phyloP scores from a whole-genome alignment of 192 early-diverging fungal species.

The Thamnidium elegans region DNA sequence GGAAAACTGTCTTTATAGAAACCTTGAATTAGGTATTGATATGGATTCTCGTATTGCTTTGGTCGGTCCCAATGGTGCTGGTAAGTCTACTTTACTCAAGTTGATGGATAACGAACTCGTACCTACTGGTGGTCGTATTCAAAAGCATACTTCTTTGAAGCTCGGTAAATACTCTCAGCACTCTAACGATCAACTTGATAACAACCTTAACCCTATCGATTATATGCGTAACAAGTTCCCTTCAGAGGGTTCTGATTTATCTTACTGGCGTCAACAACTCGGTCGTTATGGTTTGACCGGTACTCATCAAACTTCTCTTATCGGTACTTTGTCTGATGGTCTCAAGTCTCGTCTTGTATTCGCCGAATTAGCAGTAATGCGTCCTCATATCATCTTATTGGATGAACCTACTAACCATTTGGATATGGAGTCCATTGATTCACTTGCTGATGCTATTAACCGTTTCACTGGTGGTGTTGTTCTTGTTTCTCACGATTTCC shows the following conservation, averaged over 20 bases:
- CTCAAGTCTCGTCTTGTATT: slow-evolving; percentile 96
- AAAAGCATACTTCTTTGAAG: slow-evolving; percentile 90
- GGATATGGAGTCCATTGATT: slow-evolving; percentile 90
- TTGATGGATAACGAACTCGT: slow-evolving; percentile 89
- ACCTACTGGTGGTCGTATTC: slow-evolving; percentile 81
- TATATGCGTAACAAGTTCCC: slow-evolving; percentile 87
- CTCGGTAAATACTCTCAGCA: slow-evolving; percentile 97
- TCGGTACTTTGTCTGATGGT: slow-evolving; percentile 89
- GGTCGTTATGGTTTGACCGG: slow-evolving; percentile 95
- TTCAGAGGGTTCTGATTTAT: slow-evolving; percentile 73
- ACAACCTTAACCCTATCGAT: slow-evolving; percentile 83
- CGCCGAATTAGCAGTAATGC: slow-evolving; percentile 83
- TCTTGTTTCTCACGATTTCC: slow-evolving; percentile 98
- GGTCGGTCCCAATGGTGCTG: slow-evolving; percentile 93
- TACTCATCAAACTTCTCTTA: slow-evolving; percentile 87
- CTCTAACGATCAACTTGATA: slow-evolving; percentile 93
- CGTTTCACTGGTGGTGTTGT: slow-evolving; percentile 94
- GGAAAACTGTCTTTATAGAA: slow-evolving; percentile 81
- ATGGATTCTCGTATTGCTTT: slow-evolving; percentile 98
- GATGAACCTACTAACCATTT: slow-evolving; percentile 99
- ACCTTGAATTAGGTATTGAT: slow-evolving; percentile 93
- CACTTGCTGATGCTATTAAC: slow-evolving; percentile 94
- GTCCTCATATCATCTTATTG: slow-evolving; percentile 93
- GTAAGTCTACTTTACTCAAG: slow-evolving; percentile 97
- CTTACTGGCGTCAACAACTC: slow-evolving; percentile 87